phyloP scores from a whole-genome alignment of 257 asterid genomes.

The Solanum lignicaule region DNA sequence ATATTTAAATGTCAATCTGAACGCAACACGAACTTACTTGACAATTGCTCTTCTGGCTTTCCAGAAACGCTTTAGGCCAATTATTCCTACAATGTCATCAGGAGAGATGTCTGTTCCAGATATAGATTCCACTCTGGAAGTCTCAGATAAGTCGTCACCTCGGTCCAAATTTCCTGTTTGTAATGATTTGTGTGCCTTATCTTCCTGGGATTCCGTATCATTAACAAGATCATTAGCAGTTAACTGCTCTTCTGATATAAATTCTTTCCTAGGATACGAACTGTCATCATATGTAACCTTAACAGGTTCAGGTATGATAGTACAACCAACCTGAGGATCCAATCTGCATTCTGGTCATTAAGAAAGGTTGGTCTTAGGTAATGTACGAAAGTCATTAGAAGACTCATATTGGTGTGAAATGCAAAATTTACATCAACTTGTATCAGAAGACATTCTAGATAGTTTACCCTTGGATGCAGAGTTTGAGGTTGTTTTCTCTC shows the following conservation, averaged over 20 bases:
- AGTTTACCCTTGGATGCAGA: constrained; percentile 16
- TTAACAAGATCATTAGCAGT: constrained; percentile 11
- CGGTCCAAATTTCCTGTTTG: constrained; percentile 30
- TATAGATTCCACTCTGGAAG: constrained; percentile 58
- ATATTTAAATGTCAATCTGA: neutral
- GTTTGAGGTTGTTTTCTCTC: constrained; percentile 22
- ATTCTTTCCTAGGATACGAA: constrained; percentile 12
- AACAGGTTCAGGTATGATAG: constrained; percentile 5
- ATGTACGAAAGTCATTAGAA: constrained; percentile 4
- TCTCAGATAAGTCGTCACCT: constrained; percentile 49
- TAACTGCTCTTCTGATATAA: constrained; percentile 20
- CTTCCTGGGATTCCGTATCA: constrained; percentile 31
- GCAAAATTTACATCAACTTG: constrained; percentile 8
- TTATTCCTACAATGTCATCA: constrained; percentile 63
- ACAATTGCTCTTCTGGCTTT: constrained; percentile 78
- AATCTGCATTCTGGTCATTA: constrained; percentile 12
- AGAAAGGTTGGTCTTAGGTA: constrained; percentile 13
- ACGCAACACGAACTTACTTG: constrained; percentile 45
- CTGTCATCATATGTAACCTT: constrained; percentile 7
- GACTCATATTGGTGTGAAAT: constrained; percentile 14
- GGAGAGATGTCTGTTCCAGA: constrained; percentile 54
- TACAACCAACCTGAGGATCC: constrained; percentile 10
- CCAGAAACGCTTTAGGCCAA: constrained; percentile 86
- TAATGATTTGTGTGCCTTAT: constrained; percentile 21
- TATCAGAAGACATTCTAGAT: constrained; percentile 4